Evolutionary conservation across 2,329 filamentous ascomycete genomes (phyloP).

Genomic region (Lachnum nothofagi): DNA sequence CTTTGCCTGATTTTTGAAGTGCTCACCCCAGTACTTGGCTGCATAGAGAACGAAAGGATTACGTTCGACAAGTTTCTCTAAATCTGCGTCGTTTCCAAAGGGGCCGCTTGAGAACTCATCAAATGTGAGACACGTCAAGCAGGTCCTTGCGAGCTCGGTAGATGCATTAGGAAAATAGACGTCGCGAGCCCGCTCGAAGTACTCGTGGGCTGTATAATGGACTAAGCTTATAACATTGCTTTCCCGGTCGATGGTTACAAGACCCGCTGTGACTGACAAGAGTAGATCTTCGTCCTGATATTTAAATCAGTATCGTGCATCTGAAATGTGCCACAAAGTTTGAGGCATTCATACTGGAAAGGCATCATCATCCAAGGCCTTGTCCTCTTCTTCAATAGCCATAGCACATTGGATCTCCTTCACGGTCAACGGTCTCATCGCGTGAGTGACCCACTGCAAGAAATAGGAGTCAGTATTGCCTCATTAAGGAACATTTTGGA

Average conservation of each 20-base stretch:
- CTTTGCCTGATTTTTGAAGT: no score
- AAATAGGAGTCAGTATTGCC: no score
- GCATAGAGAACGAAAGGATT: constrained; percentile 33
- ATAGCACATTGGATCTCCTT: constrained; percentile 32
- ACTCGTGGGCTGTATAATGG: constrained; percentile 30
- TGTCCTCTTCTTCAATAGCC: constrained; percentile 16
- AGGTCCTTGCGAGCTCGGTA: constrained; percentile 17
- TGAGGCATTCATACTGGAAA: constrained; percentile 23
- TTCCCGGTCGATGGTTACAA: constrained; percentile 25
- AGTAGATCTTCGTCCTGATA: no score
- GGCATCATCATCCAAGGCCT: constrained; percentile 9
- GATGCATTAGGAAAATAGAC: constrained; percentile 15
- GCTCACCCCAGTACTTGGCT: constrained; percentile 33
- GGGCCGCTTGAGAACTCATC: constrained; percentile 20
- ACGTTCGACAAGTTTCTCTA: constrained; percentile 18
- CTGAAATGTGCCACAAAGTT: no score
- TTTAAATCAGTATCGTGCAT: no score
- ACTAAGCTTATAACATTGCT: constrained; percentile 23
- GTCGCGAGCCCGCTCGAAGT: constrained; percentile 17
- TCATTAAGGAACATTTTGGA: no score
- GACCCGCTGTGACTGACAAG: no score
- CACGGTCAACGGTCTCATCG: constrained; percentile 22
- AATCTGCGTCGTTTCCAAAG: constrained; percentile 20
- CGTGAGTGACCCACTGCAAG: constrained; percentile 17
- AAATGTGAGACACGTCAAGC: constrained; percentile 31